Percentiles rank a stretch among this genome's conserved stretches.
Evolutionary conservation across 2,329 filamentous ascomycete genomes (phyloP).

Genomic region (Dryadomyces quercivorus): DNA sequence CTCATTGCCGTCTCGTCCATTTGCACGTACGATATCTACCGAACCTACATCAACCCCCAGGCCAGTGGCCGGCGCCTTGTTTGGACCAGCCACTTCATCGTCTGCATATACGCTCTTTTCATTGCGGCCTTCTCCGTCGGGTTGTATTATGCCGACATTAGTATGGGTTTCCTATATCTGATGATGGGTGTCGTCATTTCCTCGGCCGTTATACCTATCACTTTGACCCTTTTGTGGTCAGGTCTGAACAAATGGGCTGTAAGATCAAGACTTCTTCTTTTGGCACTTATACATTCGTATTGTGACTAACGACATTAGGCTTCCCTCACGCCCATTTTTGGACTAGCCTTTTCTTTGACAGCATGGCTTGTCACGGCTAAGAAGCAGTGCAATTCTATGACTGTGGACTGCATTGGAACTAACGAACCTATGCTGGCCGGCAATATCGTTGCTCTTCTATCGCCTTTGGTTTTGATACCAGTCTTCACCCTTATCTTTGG

Average conservation of each 20-base stretch:
- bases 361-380: conserved; percentile 71
- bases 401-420: conserved; percentile 64
- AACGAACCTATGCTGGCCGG: conserved; percentile 83
- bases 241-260: conserved; percentile 64
- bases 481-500: conserved; percentile 60
- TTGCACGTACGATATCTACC: conserved; percentile 79
- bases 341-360: conserved; percentile 54
- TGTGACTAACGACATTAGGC: conserved; percentile 24
- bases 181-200: conserved; percentile 90
- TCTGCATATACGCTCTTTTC: conserved; percentile 57
- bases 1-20: conserved; percentile 82
- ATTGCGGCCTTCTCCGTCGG: conserved; percentile 72
- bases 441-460: conserved; percentile 71
- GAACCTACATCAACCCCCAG: conserved; percentile 69
- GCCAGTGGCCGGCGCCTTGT: conserved; percentile 69
- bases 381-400: conserved; percentile 54
- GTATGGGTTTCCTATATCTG: conserved; percentile 64
- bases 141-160: conserved; percentile 61
- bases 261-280: background rate
- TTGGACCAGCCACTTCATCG: conserved; percentile 64
- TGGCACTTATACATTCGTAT: background rate
- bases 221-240: conserved; percentile 68
- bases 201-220: conserved; percentile 70
- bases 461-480: conserved; percentile 62
- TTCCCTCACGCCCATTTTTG: conserved; percentile 55